phyloP scores from a whole-genome alignment of 345 rosid genomes.

The Toxicodendron radicans region DNA sequence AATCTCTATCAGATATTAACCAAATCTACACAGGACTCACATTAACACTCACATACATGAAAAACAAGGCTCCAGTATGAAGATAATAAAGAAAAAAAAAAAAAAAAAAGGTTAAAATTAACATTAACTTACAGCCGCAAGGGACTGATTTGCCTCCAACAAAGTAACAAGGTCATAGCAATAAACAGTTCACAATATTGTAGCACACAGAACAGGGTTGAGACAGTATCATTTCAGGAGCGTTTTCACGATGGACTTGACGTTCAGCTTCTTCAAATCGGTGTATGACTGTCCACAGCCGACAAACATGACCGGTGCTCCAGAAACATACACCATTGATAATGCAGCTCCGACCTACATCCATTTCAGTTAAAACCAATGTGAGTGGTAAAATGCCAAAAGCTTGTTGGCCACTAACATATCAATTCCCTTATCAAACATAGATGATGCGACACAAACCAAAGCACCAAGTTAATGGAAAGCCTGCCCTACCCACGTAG shows the following conservation, averaged over 20 bases:
- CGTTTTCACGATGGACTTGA: conserved; percentile 84
- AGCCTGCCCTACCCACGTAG: not conserved
- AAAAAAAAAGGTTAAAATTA: not conserved
- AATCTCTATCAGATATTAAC: too few species aligned
- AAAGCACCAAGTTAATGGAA: not conserved
- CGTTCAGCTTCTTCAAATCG: conserved; percentile 90
- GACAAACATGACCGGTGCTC: conserved; percentile 99
- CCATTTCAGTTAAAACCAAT: not conserved
- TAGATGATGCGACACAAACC: not conserved
- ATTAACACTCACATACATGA: too few species aligned
- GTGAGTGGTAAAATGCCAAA: not conserved
- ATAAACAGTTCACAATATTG: conserved; percentile 5
- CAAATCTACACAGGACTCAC: not conserved
- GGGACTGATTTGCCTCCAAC: conserved; percentile 14
- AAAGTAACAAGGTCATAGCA: not conserved
- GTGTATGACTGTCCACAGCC: conserved; percentile 98
- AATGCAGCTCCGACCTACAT: conserved; percentile 95
- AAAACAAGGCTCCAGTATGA: not conserved
- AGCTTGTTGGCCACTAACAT: not conserved
- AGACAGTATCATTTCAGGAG: conserved; percentile 67
- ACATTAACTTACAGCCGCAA: conserved; percentile 13
- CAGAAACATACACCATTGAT: conserved; percentile 95
- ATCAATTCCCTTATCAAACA: not conserved
- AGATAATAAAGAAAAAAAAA: not conserved
- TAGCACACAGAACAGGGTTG: conserved; percentile 3